phyloP scores from a whole-genome alignment of 305 asterid genomes.

The Fraxinus platypoda region DNA sequence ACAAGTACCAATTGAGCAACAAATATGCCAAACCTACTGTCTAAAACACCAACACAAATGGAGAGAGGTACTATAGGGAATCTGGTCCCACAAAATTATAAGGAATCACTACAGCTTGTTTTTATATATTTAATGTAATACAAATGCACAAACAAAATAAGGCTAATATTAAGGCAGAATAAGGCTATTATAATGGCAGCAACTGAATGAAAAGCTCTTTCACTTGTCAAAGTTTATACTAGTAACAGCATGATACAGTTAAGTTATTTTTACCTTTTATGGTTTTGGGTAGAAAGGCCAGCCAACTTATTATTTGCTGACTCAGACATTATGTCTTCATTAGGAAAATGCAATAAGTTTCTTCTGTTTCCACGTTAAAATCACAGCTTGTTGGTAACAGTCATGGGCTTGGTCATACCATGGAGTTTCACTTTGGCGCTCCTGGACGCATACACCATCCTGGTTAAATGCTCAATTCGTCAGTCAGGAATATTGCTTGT shows the following conservation, averaged over 20 bases:
- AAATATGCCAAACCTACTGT: neutral
- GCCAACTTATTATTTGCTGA: neutral
- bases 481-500: conserved; percentile 54
- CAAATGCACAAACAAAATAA: neutral
- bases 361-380: conserved; percentile 1
- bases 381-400: conserved; percentile 63
- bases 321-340: neutral
- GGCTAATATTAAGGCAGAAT: neutral
- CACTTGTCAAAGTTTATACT: neutral
- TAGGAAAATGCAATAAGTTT: neutral
- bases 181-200: neutral
- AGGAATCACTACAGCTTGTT: neutral
- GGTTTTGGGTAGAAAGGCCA: neutral
- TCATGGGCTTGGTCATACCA: conserved; percentile 74
- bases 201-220: neutral
- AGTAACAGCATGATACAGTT: neutral
- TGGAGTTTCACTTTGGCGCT: conserved; percentile 78
- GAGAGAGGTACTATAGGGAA: neutral
- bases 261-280: neutral
- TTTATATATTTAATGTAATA: neutral
- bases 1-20: neutral
- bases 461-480: conserved; percentile 42
- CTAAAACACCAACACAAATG: neutral
- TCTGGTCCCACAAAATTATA: neutral
- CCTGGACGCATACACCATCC: conserved; percentile 58